Percentiles rank a stretch among this genome's conserved stretches.
phyloP scores from a whole-genome alignment of 345 rosid genomes.

The Populus nigra region DNA sequence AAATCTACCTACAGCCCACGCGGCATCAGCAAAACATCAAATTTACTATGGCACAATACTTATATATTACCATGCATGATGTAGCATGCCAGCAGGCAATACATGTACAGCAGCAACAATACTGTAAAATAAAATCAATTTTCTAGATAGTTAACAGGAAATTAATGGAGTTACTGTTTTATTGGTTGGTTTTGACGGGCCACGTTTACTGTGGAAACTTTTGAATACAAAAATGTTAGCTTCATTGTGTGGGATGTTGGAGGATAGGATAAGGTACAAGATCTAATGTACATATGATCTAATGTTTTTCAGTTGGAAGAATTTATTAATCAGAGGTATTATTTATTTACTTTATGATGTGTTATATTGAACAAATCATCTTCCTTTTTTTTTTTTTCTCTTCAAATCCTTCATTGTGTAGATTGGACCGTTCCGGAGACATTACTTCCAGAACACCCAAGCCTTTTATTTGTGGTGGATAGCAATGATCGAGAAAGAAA shows the following conservation, averaged over 20 bases:
- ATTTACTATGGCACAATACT: no score
- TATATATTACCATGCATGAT: no score
- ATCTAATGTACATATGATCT: neutral
- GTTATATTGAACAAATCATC: neutral
- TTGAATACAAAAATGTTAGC: slow-evolving; percentile 68
- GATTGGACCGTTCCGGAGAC: slow-evolving; percentile 69
- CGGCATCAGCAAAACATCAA: no score
- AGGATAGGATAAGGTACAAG: slow-evolving; percentile 61
- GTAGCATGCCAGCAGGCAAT: no score
- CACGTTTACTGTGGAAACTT: slow-evolving; percentile 66
- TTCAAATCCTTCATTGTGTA: neutral
- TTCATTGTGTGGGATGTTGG: slow-evolving; percentile 76
- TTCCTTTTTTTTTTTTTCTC: neutral
- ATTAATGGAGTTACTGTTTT: neutral
- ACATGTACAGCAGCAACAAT: no score
- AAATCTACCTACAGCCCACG: no score
- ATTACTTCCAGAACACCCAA: slow-evolving; percentile 64
- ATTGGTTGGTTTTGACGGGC: neutral
- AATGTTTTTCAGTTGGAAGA: neutral
- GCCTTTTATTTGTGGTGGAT: slow-evolving; percentile 65
- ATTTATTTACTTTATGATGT: no score
- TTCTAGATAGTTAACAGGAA: neutral
- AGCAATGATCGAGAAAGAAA: slow-evolving; percentile 55
- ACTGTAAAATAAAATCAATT: no score
- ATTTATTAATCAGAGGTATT: neutral